These are phyloP conservation scores for Aspergillus aculeatus DNA, from an alignment of 2,329 filamentous ascomycete genomes.

Conservation along the genomic window DNA sequence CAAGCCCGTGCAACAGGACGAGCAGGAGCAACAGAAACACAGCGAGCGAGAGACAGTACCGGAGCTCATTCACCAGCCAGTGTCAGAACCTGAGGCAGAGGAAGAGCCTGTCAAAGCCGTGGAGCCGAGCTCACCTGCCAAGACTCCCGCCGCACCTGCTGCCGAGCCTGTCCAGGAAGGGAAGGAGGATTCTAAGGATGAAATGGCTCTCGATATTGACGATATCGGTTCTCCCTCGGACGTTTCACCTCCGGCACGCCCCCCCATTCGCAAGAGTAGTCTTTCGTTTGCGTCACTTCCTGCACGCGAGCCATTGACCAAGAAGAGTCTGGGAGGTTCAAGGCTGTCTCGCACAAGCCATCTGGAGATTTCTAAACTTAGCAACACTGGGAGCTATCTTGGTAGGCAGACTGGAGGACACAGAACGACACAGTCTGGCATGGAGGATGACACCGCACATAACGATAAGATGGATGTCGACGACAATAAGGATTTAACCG, in stretches of 20 bases:
- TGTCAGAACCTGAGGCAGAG: conserved; percentile 11
- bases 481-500: conserved; percentile 54
- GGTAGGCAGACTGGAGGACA: conserved; percentile 68
- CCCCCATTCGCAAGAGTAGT: conserved; percentile 85
- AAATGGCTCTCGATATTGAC: conserved; percentile 41
- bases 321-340: conserved; percentile 74
- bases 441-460: conserved; percentile 46
- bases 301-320: conserved; percentile 81
- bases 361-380: conserved; percentile 59
- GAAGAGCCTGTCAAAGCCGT: conserved; percentile 12
- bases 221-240: conserved; percentile 51
- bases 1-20: conserved; percentile 3
- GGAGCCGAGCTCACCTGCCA: conserved; percentile 19
- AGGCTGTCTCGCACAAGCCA: conserved; percentile 75
- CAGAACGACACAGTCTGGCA: conserved; percentile 32
- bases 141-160: conserved; percentile 11
- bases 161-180: conserved; percentile 18
- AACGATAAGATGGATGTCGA: conserved; percentile 51
- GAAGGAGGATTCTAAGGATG: conserved; percentile 28
- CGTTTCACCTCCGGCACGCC: conserved; percentile 53
- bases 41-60: neutral
- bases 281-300: conserved; percentile 91
- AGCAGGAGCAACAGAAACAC: neutral
- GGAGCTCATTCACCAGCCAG: neutral
- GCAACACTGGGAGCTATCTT: conserved; percentile 60